Evolutionary conservation across 2,329 filamentous ascomycete genomes (phyloP).

Genomic region (Atkinsonella hypoxylon): DNA sequence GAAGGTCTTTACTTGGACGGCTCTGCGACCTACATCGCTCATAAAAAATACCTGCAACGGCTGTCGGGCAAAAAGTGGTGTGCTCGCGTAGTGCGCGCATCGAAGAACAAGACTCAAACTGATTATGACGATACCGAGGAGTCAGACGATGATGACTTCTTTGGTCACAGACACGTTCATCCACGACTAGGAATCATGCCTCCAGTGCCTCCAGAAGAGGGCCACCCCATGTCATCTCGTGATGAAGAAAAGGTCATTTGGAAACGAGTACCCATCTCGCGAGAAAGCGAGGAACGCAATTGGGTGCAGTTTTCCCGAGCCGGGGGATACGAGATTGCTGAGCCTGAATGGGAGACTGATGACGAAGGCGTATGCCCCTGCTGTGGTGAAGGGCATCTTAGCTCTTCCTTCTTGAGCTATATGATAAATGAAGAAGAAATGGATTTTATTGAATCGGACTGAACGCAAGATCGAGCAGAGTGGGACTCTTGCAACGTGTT

Average conservation of each 20-base stretch:
- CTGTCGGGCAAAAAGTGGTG: slow-evolving; percentile 28
- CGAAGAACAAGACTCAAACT: slow-evolving; percentile 20
- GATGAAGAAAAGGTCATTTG: slow-evolving; percentile 35
- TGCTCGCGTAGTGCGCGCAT: slow-evolving; percentile 34
- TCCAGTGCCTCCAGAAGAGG: slow-evolving; percentile 29
- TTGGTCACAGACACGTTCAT: slow-evolving; percentile 12
- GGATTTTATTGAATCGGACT: slow-evolving; percentile 3
- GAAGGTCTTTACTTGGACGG: slow-evolving; percentile 39
- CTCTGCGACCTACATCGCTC: slow-evolving; percentile 29
- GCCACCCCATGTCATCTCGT: slow-evolving; percentile 29
- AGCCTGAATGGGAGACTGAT: slow-evolving; percentile 20
- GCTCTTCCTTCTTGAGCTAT: slow-evolving; percentile 22
- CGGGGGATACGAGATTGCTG: slow-evolving; percentile 25
- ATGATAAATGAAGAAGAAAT: slow-evolving; percentile 11
- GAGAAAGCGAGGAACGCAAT: slow-evolving; percentile 27
- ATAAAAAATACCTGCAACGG: slow-evolving; percentile 25
- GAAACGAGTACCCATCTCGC: slow-evolving; percentile 34
- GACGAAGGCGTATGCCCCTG: slow-evolving; percentile 27
- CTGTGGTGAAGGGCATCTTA: slow-evolving; percentile 27
- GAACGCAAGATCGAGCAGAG: not conserved
- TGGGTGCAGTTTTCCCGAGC: slow-evolving; percentile 36
- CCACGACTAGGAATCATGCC: slow-evolving; percentile 23
- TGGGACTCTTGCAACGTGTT: not conserved
- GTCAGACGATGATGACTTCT: slow-evolving; percentile 9
- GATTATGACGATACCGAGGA: slow-evolving; percentile 18